A percentile compares a stretch with the other conserved stretches of the same genome.
phyloP scores from a whole-genome alignment of 1,284 basidiomycete genomes.

The Hymenochaete sp. region DNA sequence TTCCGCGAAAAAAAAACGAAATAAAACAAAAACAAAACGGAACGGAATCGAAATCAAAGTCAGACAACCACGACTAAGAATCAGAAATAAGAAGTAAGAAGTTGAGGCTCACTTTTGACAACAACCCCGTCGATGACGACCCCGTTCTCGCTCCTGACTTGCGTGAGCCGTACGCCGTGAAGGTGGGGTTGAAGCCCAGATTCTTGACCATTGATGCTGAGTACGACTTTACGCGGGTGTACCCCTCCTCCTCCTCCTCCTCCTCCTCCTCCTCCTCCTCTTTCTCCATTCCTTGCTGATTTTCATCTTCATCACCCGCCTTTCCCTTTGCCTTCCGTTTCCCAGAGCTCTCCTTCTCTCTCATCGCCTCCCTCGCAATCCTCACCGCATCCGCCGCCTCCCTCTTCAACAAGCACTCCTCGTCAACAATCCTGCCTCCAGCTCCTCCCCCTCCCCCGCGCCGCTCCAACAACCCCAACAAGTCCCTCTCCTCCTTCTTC shows the following conservation, averaged over 20 bases:
- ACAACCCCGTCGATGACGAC: too few species aligned
- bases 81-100: not conserved
- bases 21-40: not conserved
- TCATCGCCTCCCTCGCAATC: too few species aligned
- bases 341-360: slow-evolving; percentile 17
- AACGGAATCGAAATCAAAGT: not conserved
- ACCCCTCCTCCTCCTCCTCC: slow-evolving; percentile 13
- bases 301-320: slow-evolving; percentile 19
- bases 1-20: too few species aligned
- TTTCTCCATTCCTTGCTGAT: slow-evolving; percentile 23
- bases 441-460: slow-evolving; percentile 51
- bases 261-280: slow-evolving; percentile 13
- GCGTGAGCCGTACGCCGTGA: slow-evolving; percentile 35
- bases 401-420: too few species aligned
- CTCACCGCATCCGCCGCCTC: too few species aligned
- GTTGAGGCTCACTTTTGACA: not conserved
- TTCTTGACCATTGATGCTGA: slow-evolving; percentile 55
- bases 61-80: not conserved
- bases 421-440: too few species aligned
- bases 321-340: slow-evolving; percentile 20
- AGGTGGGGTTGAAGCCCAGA: slow-evolving; percentile 66
- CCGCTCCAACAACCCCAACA: too few species aligned
- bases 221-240: slow-evolving; percentile 40
- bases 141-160: not conserved
- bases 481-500: not conserved